These are phyloP conservation scores for Aspergillus arachidicola DNA, from an alignment of 2,329 filamentous ascomycete genomes.

Conservation along the genomic window DNA sequence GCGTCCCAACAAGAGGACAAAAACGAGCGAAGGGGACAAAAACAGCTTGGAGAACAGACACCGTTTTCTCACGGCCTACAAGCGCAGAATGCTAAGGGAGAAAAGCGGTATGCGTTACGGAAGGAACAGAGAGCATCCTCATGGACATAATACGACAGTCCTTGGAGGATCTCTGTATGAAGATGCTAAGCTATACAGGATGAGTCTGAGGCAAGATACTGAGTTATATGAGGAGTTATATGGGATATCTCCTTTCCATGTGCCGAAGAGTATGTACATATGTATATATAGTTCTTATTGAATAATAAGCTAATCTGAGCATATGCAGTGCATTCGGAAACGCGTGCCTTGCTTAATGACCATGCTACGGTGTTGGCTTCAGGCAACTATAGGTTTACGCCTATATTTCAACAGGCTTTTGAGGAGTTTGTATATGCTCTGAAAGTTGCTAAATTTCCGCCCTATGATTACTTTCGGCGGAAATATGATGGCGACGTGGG, in stretches of 20 bases:
- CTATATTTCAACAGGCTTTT: not conserved
- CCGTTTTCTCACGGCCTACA: not conserved
- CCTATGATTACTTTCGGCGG: not conserved
- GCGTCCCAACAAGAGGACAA: not conserved
- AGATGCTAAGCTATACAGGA: not conserved
- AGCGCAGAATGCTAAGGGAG: not conserved
- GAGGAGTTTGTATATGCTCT: not conserved
- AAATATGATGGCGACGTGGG: not conserved
- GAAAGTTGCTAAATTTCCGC: not conserved
- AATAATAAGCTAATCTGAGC: not conserved
- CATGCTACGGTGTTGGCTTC: not conserved
- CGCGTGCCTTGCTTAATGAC: not conserved
- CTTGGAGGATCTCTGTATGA: not conserved
- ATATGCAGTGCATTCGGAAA: not conserved
- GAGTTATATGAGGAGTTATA: not conserved
- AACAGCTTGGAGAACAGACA: not conserved
- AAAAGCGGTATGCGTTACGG: not conserved
- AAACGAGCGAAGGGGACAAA: not conserved
- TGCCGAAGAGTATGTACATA: not conserved
- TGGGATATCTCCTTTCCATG: not conserved
- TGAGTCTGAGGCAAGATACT: not conserved
- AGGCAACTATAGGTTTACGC: not conserved
- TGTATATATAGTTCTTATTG: not conserved
- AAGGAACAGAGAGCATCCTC: not conserved
- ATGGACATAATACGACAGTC: rapidly evolving